Conservation (phyloP, 345 rosid genomes). For the Rhodomyrtus tomentosa region DNA sequence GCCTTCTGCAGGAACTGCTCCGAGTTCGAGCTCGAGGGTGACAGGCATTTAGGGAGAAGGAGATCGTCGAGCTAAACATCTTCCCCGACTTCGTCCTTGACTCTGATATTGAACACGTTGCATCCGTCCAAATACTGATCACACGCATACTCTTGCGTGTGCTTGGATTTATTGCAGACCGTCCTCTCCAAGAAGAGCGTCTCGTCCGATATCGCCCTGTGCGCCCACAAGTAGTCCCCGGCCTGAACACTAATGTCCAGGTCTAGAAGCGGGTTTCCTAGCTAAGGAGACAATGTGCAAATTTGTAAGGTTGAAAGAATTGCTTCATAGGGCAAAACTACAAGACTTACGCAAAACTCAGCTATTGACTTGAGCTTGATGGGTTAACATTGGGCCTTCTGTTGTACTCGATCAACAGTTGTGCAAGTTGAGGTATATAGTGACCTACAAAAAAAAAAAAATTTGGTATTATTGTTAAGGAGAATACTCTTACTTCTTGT, state of each 20-base stretch:
- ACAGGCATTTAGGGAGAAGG: constrained; percentile 11
- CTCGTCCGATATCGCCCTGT: constrained; percentile 26
- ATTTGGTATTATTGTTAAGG: no score
- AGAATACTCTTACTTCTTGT: background rate
- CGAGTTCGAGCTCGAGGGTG: background rate
- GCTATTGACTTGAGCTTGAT: constrained; percentile 27
- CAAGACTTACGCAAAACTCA: background rate
- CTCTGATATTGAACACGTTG: constrained; percentile 7
- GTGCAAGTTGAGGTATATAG: constrained; percentile 25
- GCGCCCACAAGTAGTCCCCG: constrained; percentile 21
- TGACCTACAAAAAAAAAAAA: constrained; percentile 22
- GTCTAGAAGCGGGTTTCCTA: constrained; percentile 33
- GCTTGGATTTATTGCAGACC: constrained; percentile 17
- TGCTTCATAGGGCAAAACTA: background rate
- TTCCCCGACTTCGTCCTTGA: background rate
- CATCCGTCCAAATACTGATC: constrained; percentile 9
- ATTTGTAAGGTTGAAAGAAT: background rate
- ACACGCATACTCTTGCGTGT: constrained; percentile 1
- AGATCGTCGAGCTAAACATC: constrained; percentile 7
- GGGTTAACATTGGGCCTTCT: constrained; percentile 4
- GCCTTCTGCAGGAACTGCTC: background rate
- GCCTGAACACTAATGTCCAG: constrained; percentile 20
- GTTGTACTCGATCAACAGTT: constrained; percentile 15
- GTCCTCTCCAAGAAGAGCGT: constrained; percentile 11
- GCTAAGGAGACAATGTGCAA: constrained; percentile 1